These are phyloP conservation scores for Paecilomyces dactylethromorphus DNA, from an alignment of 2,329 filamentous ascomycete species.

Conservation along the genomic window DNA sequence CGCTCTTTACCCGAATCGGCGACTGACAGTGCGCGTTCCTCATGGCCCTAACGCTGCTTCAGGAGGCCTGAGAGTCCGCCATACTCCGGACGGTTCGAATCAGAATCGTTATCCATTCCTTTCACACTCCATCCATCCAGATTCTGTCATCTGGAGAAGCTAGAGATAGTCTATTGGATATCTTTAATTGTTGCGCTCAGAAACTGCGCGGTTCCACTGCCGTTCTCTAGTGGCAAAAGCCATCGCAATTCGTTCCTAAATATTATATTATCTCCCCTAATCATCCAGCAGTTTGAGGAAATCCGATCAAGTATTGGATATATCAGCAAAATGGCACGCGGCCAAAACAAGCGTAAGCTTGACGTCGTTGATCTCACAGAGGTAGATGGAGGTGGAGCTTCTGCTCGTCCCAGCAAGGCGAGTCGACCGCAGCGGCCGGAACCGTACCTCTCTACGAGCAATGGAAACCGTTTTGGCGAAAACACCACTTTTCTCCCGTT, in stretches of 20 bases:
- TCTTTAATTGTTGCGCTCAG: not conserved
- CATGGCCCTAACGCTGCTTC: not conserved
- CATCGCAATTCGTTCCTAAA: too few species aligned
- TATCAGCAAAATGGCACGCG: conserved; percentile 5
- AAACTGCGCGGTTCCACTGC: not conserved
- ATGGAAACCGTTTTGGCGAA: conserved; percentile 22
- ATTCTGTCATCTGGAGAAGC: not conserved
- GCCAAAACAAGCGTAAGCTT: conserved; percentile 13
- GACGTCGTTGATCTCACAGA: conserved; percentile 23
- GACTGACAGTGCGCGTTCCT: not conserved
- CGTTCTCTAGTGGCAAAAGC: not conserved
- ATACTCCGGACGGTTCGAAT: not conserved
- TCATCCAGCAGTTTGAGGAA: not conserved
- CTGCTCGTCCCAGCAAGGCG: conserved; percentile 7
- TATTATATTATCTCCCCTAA: too few species aligned
- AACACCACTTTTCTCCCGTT: conserved; percentile 22
- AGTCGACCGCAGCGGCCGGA: conserved; percentile 1
- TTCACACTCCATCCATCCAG: not conserved
- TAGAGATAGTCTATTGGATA: not conserved
- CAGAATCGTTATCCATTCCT: not conserved
- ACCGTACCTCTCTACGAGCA: conserved; percentile 4
- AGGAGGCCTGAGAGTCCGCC: not conserved
- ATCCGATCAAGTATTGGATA: not conserved
- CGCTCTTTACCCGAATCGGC: not conserved
- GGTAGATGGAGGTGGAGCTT: conserved; percentile 11